A percentile compares a stretch with the other conserved stretches of the same genome.
Evolutionary conservation across 2,329 filamentous ascomycete genomes (phyloP).

Genomic region (Claviceps sp.): DNA sequence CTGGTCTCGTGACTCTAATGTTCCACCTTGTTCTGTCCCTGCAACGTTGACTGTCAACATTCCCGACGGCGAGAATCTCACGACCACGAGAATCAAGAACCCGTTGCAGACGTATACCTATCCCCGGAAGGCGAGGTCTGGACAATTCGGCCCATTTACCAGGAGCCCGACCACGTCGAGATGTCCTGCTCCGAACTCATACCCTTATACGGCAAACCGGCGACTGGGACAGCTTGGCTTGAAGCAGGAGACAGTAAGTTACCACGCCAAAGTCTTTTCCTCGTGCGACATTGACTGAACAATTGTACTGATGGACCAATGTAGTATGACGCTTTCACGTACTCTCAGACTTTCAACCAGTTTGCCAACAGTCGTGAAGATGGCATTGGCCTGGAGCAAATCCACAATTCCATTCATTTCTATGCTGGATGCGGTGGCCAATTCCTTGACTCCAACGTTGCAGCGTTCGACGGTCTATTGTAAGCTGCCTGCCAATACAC

Average conservation of each 20-base stretch:
- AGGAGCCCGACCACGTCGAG: constrained; percentile 22
- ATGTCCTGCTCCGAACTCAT: constrained; percentile 23
- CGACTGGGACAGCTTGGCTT: constrained; percentile 20
- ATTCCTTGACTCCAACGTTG: constrained; percentile 25
- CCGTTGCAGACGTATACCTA: constrained; percentile 40
- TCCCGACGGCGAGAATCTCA: constrained; percentile 21
- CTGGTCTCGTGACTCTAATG: constrained; percentile 30
- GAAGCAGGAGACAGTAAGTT: constrained; percentile 27
- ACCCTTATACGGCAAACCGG: constrained; percentile 25
- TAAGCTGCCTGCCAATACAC: constrained; percentile 10
- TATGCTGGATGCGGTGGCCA: constrained; percentile 26
- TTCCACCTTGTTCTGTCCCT: constrained; percentile 28
- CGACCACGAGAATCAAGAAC: constrained; percentile 28
- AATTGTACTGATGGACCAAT: background rate
- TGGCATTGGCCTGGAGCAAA: constrained; percentile 28
- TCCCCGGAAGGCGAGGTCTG: constrained; percentile 23
- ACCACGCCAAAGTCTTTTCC: background rate
- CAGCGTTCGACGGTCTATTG: constrained; percentile 34
- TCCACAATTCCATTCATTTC: constrained; percentile 30
- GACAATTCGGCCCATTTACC: constrained; percentile 22
- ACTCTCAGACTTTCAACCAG: constrained; percentile 20
- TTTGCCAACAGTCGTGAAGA: constrained; percentile 21
- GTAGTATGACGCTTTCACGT: constrained; percentile 28
- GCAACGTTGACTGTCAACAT: constrained; percentile 26
- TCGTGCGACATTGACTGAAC: background rate